These are phyloP conservation scores for Epichloe gansuensis DNA, from an alignment of 2,329 filamentous ascomycete genomes.

Conservation along the genomic window DNA sequence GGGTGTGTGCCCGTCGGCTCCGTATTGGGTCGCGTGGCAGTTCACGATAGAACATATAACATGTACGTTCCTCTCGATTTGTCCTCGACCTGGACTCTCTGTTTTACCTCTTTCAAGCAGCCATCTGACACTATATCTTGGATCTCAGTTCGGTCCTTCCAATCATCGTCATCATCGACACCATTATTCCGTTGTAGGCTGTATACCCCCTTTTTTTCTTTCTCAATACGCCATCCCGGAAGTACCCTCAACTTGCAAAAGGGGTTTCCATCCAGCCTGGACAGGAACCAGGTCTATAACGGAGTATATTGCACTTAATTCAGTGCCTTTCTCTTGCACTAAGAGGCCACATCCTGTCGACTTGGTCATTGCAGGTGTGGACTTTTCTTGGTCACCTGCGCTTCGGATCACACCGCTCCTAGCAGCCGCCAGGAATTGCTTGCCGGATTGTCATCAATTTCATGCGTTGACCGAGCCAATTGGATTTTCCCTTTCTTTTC, in stretches of 20 bases:
- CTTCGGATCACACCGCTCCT: constrained; percentile 7
- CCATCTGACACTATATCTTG: not conserved
- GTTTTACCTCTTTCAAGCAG: not conserved
- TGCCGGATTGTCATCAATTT: constrained; percentile 2
- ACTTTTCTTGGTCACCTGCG: constrained; percentile 4
- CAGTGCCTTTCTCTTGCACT: constrained; percentile 3
- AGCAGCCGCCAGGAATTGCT: not conserved
- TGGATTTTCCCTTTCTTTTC: constrained; percentile 1
- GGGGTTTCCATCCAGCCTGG: not conserved
- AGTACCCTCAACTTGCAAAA: not conserved
- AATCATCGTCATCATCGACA: not conserved
- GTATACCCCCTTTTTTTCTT: not conserved
- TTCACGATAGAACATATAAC: constrained; percentile 7
- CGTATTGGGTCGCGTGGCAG: not conserved
- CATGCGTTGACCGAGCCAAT: constrained; percentile 1
- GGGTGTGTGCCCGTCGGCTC: not conserved
- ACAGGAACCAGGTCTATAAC: constrained; percentile 3
- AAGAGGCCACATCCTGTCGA: constrained; percentile 1
- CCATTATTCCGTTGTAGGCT: constrained; percentile 1
- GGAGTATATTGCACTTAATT: constrained; percentile 6
- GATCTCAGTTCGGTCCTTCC: not conserved
- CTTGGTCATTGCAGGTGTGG: constrained; percentile 3
- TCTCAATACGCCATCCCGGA: not conserved
- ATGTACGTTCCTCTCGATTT: not conserved
- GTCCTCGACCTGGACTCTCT: not conserved